Conservation (phyloP, 2,329 filamentous ascomycete genomes). For the Hymenoscyphus occultus region DNA sequence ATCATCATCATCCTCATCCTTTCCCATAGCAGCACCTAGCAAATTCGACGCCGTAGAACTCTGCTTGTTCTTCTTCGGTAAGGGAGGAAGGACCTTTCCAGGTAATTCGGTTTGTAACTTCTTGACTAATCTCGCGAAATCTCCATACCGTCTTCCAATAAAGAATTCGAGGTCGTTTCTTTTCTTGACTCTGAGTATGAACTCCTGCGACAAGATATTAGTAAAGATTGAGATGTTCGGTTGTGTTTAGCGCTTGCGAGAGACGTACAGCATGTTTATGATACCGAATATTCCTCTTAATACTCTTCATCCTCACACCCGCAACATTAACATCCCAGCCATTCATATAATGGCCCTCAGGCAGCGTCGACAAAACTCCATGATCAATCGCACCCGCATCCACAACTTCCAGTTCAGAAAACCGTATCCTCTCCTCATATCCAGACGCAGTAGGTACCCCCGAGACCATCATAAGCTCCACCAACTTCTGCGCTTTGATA, state of each 20-base stretch:
- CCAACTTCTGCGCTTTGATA: constrained; percentile 87
- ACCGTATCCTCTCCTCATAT: constrained; percentile 95
- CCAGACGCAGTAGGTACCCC: constrained; percentile 93
- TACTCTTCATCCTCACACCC: constrained; percentile 73
- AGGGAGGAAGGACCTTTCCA: constrained; percentile 79
- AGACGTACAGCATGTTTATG: constrained; percentile 80
- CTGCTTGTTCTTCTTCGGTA: constrained; percentile 90
- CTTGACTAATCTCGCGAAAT: constrained; percentile 79
- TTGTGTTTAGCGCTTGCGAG: constrained; percentile 16
- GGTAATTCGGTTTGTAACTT: constrained; percentile 79
- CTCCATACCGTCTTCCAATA: constrained; percentile 81
- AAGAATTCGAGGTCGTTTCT: constrained; percentile 73
- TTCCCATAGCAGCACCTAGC: constrained; percentile 50
- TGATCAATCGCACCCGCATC: constrained; percentile 90
- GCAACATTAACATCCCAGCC: constrained; percentile 97
- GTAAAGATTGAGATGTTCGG: background rate
- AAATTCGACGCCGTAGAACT: constrained; percentile 63
- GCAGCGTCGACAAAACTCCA: constrained; percentile 80
- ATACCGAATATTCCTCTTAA: constrained; percentile 83
- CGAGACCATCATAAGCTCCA: constrained; percentile 99
- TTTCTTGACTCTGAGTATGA: constrained; percentile 80
- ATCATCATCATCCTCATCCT: constrained; percentile 66
- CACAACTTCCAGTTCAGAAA: constrained; percentile 95
- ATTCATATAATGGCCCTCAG: constrained; percentile 88
- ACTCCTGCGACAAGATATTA: constrained; percentile 54